phyloP scores from a whole-genome alignment of 139 green algal genomes.

The Chlamydomonas sp. region DNA sequence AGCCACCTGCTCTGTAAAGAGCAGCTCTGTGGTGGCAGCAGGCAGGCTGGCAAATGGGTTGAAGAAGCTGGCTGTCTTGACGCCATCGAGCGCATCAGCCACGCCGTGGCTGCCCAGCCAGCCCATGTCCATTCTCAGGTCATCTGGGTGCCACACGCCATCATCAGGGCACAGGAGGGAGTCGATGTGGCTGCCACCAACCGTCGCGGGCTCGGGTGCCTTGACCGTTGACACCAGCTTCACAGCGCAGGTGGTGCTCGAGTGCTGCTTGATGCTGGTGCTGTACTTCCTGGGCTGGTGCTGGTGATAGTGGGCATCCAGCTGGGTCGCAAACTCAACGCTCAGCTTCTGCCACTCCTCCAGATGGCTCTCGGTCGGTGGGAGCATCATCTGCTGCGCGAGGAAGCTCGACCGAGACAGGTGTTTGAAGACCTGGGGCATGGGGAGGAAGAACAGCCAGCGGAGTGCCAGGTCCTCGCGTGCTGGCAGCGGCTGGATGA shows the following conservation, averaged over 20 bases:
- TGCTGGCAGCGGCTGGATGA: constrained; percentile 40
- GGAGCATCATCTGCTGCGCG: constrained; percentile 44
- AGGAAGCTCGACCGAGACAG: constrained; percentile 31
- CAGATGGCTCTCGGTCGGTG: not conserved
- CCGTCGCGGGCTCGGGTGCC: not conserved
- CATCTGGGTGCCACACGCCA: constrained; percentile 45
- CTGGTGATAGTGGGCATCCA: too few relatives aligned
- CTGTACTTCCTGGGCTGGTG: not conserved
- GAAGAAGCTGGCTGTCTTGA: constrained; percentile 12
- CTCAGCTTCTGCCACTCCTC: too few relatives aligned
- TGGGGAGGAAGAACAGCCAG: constrained; percentile 51
- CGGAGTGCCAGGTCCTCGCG: not conserved
- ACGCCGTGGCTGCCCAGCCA: constrained; percentile 30
- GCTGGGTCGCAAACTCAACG: too few relatives aligned
- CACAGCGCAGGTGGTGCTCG: constrained; percentile 12
- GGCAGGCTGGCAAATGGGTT: constrained; percentile 28
- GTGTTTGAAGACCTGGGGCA: constrained; percentile 29
- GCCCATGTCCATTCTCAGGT: constrained; percentile 17
- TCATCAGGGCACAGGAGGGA: not conserved
- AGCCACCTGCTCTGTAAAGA: constrained; percentile 26
- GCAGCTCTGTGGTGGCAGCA: not conserved
- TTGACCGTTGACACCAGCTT: not conserved
- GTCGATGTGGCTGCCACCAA: constrained; percentile 28
- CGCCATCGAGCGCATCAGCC: constrained; percentile 2
- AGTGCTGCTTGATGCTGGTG: not conserved